Percentiles rank a stretch among this genome's conserved stretches.
These are phyloP conservation scores for Exophiala aquamarina DNA, from an alignment of 2,329 filamentous ascomycete species.

Conservation along the genomic window DNA sequence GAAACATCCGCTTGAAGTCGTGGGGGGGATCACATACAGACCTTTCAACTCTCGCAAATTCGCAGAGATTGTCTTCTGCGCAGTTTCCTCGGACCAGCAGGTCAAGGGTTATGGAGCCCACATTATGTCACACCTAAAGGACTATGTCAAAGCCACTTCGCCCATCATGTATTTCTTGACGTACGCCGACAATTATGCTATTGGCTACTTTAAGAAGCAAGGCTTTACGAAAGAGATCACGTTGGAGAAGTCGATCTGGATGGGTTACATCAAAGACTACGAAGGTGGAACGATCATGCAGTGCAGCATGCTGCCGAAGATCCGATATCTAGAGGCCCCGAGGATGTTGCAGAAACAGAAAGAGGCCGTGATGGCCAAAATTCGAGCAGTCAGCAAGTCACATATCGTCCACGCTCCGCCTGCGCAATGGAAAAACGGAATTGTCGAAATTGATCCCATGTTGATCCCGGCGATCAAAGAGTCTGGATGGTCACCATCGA, in stretches of 20 bases:
- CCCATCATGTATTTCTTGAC: conserved; percentile 98
- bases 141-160: conserved; percentile 96
- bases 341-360: conserved; percentile 98
- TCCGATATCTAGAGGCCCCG: conserved; percentile 88
- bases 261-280: conserved; percentile 99
- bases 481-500: conserved; percentile 93
- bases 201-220: conserved; percentile 98
- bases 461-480: conserved; percentile 84
- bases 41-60: conserved; percentile 91
- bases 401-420: conserved; percentile 86
- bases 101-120: conserved; percentile 98
- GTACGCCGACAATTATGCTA: conserved; percentile 98
- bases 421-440: conserved; percentile 77
- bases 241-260: conserved; percentile 85
- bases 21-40: conserved; percentile 90
- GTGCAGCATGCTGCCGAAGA: conserved; percentile 92
- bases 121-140: conserved; percentile 95
- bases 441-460: conserved; percentile 77
- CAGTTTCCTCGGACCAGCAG: conserved; percentile 95
- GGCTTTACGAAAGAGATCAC: conserved; percentile 99
- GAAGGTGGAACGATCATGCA: conserved; percentile 99
- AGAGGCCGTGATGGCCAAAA: conserved; percentile 91
- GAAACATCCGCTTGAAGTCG: conserved; percentile 93
- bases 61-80: conserved; percentile 98
- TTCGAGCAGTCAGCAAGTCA: conserved; percentile 83